phyloP scores from a whole-genome alignment of 768 basidiomycete species.

The Xerocomus spinulosus region DNA sequence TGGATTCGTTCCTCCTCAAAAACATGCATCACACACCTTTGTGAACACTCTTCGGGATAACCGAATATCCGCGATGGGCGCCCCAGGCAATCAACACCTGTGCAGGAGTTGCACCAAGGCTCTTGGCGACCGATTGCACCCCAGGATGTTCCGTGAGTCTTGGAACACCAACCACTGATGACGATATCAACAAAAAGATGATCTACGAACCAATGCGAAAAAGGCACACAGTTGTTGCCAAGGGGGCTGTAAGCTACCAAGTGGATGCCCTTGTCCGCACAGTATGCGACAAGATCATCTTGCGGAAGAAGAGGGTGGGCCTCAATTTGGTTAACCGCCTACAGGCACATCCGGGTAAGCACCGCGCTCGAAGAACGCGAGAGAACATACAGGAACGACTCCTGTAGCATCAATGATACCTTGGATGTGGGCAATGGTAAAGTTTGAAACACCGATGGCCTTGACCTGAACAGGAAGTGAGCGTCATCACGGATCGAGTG shows the following conservation, averaged over 20 bases:
- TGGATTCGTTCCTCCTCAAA: neutral
- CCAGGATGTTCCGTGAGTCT: constrained; percentile 64
- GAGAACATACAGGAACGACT: constrained; percentile 56
- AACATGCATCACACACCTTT: constrained; percentile 35
- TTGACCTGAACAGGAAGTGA: constrained; percentile 41
- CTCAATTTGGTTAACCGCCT: constrained; percentile 77
- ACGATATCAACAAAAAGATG: neutral
- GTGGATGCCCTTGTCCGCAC: constrained; percentile 65
- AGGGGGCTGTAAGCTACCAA: constrained; percentile 71
- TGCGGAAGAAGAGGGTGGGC: constrained; percentile 78
- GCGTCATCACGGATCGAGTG: neutral
- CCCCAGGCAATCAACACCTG: constrained; percentile 86
- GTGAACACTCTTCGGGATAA: constrained; percentile 82
- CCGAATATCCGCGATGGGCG: constrained; percentile 65
- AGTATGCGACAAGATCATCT: constrained; percentile 65
- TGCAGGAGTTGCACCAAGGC: constrained; percentile 61
- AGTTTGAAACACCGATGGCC: constrained; percentile 81
- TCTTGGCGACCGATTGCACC: constrained; percentile 59
- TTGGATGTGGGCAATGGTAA: constrained; percentile 59
- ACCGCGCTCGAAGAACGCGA: neutral
- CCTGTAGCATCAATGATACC: constrained; percentile 66
- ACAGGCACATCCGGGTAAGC: neutral
- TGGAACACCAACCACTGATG: constrained; percentile 53
- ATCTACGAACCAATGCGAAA: neutral
- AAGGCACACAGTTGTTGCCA: constrained; percentile 66